These are phyloP conservation scores for Gnomoniopsis sp. DNA, from an alignment of 2,329 filamentous ascomycete species.

Conservation along the genomic window DNA sequence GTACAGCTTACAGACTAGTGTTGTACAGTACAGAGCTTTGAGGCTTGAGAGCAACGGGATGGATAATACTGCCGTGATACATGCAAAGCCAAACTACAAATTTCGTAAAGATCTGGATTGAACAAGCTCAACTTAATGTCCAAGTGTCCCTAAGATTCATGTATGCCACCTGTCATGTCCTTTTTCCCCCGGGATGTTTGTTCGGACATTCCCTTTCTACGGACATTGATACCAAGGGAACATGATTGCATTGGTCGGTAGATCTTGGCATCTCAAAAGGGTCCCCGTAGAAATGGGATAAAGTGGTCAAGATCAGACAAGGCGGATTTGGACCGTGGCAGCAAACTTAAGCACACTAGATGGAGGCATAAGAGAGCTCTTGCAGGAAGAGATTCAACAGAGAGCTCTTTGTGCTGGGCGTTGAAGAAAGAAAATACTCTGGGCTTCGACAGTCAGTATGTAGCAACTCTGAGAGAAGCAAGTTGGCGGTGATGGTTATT, in stretches of 20 bases:
- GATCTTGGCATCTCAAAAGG: slow-evolving; percentile 12
- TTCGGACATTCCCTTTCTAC: not conserved
- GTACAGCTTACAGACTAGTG: too few relatives aligned
- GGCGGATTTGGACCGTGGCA: not conserved
- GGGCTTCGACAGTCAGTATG: not conserved
- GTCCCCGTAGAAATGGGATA: not conserved
- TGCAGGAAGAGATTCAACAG: not conserved
- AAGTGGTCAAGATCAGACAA: not conserved
- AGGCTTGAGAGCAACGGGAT: too few relatives aligned
- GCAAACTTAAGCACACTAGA: slow-evolving; percentile 9
- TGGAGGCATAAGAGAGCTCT: not conserved
- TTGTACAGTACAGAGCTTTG: too few relatives aligned
- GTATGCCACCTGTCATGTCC: not conserved
- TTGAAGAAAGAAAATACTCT: not conserved
- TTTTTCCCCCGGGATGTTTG: not conserved
- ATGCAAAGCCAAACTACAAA: too few relatives aligned
- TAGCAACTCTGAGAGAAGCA: not conserved
- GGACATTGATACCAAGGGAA: not conserved
- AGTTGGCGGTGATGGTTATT: not conserved
- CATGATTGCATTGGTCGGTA: not conserved
- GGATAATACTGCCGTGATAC: too few relatives aligned
- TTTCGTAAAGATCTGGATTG: too few relatives aligned
- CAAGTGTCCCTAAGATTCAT: not conserved
- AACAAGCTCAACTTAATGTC: too few relatives aligned
- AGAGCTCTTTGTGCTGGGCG: slow-evolving; percentile 1